Base-by-base conservation (phyloP, 2,329 filamentous ascomycete species). In the Neofusicoccum laricinum region DNA sequence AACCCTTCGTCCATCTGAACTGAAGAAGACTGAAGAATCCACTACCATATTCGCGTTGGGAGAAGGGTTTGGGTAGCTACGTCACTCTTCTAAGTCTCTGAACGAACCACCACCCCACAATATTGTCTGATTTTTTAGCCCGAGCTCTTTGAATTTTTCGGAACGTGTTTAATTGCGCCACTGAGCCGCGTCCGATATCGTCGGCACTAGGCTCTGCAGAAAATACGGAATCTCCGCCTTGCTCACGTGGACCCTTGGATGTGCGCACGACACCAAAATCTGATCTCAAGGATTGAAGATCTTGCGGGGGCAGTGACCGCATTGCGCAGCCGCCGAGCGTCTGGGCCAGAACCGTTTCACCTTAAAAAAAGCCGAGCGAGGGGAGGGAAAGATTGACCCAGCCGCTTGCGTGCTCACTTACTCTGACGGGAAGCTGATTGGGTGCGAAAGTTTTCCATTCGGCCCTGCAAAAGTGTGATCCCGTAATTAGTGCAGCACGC, bases 401-500 rank as follows among this genome's bases (percentile, higher is more conserved):
- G 58, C 58, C 58, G 45, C 19, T 61, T 61, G 58, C 58, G 58
- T 61, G 58, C 58, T 61, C 58, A 50, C 32, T 49, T 49, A 61
- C 19, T 61, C 45, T 38, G 43, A 15, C 11, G 11, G 34, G 46
- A 32, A 49, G 58, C 45, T 61, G 58, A 61, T 61, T 61, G 58
- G 58, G 25, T 14, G 58, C 46, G 45, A 50, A 61, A 50, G 41
- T 32, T 58, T 58, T 46, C 41, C 11, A 59, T 59, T 59, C 55
- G 55, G 55, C 10, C 55, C 55, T 58, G 58, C 30, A 46, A 43
- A 32, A 43, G 38, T 21, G 38, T 57, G 51, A 32, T 45, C 55
- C 40, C 40, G 55, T 46, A 59, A 59, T 38, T 59, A 59, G 55
- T 46, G 55, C 41, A 59, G 55, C 55, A n/a, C 25, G 55, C 40